Evolutionary conservation across 139 green algal genomes (phyloP), one percentile per base, ranked within the genome.

Genomic region (Chlamydomonas sphaeroides): DNA sequence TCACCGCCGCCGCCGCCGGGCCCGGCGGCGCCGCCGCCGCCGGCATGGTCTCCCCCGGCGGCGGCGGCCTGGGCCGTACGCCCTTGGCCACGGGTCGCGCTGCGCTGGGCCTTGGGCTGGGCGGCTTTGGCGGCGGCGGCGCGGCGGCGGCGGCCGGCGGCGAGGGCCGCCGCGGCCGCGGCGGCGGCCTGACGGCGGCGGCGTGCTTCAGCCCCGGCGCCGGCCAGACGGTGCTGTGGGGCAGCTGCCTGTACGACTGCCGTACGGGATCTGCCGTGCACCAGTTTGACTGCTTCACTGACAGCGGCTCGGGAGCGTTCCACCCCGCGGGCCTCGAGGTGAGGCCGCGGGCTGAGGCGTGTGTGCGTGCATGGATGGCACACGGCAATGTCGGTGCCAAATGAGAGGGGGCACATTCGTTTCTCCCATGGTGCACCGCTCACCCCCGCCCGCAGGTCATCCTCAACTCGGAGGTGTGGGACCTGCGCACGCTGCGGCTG

Each of bases 401-500:
- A 53, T 53, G 11, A 53, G 11, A 14, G 45, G 45, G 10, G 45
- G n/a, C n/a, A n/a, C n/a, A n/a, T n/a, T n/a, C n/a, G n/a, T n/a
- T n/a, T n/a, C n/a, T n/a, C n/a, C n/a, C n/a, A n/a, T n/a, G n/a
- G n/a, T n/a, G n/a, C n/a, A 53, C 14, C 45, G 11, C 45, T 53
- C 30, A 32, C 15, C 28, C 1, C 48, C 20, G 35, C 48, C 18
- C 25, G 4, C 59, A 81, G 74, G 87, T 91, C 11, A 90, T 96
- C 30, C 61, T 96, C 21, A 96, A 96, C 82, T 89, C 78, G 5
- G 92, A 97, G 84, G 88, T 94, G 28, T 97, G 94, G 94, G 94
- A 97, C 68, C 83, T 97, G 68, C 72, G 93, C 33, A 92, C 88
- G 1, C 62, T 84, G 39, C 88, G 90, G 81, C 89, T 97, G 73